Conservation (phyloP, 1,139 yeast species). For the Yamadazyma triangularis region DNA sequence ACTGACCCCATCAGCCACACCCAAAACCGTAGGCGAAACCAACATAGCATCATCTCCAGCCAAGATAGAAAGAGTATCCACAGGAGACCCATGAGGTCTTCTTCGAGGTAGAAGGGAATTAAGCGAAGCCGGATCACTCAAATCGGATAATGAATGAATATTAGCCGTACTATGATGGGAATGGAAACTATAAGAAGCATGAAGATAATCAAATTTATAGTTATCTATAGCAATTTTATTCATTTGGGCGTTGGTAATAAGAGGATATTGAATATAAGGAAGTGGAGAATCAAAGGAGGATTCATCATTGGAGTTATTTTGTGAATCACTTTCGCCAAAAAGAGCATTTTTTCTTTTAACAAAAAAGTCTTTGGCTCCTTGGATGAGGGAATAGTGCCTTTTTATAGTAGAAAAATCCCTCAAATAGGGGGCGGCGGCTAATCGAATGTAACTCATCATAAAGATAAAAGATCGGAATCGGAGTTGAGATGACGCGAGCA, state of each 20-base stretch:
- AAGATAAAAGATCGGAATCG: too few relatives aligned
- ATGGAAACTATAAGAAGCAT: slow-evolving; percentile 49
- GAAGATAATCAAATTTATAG: slow-evolving; percentile 42
- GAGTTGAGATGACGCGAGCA: too few relatives aligned
- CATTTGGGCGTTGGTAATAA: slow-evolving; percentile 40
- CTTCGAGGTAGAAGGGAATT: slow-evolving; percentile 47
- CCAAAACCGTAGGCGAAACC: slow-evolving; percentile 51
- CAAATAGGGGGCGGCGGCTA: too few relatives aligned
- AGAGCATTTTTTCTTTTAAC: too few relatives aligned
- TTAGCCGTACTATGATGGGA: slow-evolving; percentile 35
- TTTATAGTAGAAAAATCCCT: too few relatives aligned
- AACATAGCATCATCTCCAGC: slow-evolving; percentile 65
- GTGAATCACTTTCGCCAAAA: too few relatives aligned
- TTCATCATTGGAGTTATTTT: too few relatives aligned
- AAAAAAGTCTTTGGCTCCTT: too few relatives aligned
- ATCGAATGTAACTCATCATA: too few relatives aligned
- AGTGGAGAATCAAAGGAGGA: too few relatives aligned
- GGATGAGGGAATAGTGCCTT: too few relatives aligned
- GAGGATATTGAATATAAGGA: slow-evolving; percentile 41
- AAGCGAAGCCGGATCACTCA: slow-evolving; percentile 46
- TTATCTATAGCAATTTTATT: slow-evolving; percentile 32
- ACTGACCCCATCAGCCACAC: slow-evolving; percentile 59
- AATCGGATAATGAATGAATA: slow-evolving; percentile 48
- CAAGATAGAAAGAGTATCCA: slow-evolving; percentile 48
- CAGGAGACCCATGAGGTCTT: slow-evolving; percentile 51